Conservation (phyloP, 169 alveolate genomes). For the Plasmodium fragile region DNA sequence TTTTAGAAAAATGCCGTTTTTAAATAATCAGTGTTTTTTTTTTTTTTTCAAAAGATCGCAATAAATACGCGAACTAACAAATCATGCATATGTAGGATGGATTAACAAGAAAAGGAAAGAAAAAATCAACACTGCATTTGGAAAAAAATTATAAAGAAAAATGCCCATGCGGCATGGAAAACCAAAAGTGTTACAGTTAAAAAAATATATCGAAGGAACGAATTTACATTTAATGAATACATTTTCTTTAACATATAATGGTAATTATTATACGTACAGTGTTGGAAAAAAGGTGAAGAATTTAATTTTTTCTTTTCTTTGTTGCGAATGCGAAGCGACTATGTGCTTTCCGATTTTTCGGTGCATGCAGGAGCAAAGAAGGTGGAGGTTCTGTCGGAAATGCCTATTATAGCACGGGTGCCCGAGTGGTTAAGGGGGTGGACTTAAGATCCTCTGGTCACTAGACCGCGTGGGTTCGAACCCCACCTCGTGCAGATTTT, state of each 20-base stretch:
- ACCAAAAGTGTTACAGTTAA: not conserved
- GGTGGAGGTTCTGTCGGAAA: not conserved
- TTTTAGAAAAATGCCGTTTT: not conserved
- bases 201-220: not conserved
- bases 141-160: too few species aligned
- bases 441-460: slow-evolving; percentile 97
- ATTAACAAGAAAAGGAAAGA: not conserved
- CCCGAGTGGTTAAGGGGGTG: slow-evolving; percentile 98
- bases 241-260: not conserved
- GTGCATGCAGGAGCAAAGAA: not conserved
- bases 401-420: slow-evolving; percentile 90
- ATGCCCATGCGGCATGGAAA: not conserved
- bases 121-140: not conserved
- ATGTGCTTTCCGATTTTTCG: not conserved
- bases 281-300: not conserved
- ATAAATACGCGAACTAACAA: not conserved
- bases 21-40: not conserved
- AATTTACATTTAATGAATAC: not conserved
- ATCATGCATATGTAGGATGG: not conserved
- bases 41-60: not conserved
- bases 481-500: slow-evolving; percentile 95
- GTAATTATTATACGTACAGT: not conserved
- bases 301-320: not conserved
- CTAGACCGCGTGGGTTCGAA: slow-evolving; percentile 97
- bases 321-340: not conserved